These are phyloP conservation scores for Fusarium annulatum DNA, from an alignment of 2,329 filamentous ascomycete genomes.

Conservation along the genomic window DNA sequence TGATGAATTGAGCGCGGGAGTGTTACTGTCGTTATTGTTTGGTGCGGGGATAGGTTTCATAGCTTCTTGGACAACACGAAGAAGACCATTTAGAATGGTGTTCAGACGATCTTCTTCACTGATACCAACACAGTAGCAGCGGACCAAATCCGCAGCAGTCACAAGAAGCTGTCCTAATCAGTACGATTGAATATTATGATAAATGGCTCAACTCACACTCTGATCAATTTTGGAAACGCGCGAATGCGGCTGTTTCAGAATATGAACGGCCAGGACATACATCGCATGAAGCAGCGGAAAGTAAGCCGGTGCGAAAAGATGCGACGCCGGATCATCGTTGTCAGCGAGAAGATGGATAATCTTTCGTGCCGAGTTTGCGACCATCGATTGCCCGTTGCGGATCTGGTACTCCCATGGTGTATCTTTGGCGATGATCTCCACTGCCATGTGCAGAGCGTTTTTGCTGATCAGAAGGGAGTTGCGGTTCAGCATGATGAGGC, in stretches of 20 bases:
- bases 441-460: not conserved
- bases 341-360: not conserved
- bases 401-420: conserved; percentile 4
- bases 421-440: conserved; percentile 4
- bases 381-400: conserved; percentile 11
- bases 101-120: not conserved
- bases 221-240: conserved; percentile 8
- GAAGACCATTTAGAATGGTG: not conserved
- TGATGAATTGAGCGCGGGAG: rapidly evolving
- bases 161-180: not conserved
- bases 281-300: not conserved
- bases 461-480: not conserved
- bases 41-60: not conserved
- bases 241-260: not conserved
- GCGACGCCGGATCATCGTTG: not conserved
- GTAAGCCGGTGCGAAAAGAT: not conserved
- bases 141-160: not conserved
- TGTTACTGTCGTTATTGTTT: rapidly evolving
- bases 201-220: not conserved
- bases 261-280: conserved; percentile 2
- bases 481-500: not conserved
- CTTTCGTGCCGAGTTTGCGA: conserved; percentile 1
- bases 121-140: not conserved
- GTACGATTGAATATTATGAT: rapidly evolving
- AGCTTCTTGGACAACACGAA: not conserved